Conservation (phyloP, 768 basidiomycete genomes). For the Amanita polypyramis region DNA sequence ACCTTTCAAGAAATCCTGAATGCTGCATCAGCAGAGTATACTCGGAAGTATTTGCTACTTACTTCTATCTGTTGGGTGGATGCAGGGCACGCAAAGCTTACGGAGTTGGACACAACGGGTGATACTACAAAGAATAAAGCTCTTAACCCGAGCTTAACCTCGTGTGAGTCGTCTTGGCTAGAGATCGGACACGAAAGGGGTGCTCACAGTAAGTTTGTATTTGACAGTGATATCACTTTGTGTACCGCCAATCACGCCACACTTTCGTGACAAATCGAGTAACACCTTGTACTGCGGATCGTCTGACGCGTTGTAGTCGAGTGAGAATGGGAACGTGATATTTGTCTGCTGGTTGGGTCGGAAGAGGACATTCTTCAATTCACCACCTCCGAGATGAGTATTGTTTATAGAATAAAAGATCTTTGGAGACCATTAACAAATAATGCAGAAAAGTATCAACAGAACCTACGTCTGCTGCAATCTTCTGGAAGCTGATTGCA, state of each 20-base stretch:
- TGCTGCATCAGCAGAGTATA: background rate
- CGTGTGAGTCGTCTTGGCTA: background rate
- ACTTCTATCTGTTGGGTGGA: conserved; percentile 12
- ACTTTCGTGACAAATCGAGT: conserved; percentile 51
- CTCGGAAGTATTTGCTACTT: conserved; percentile 1
- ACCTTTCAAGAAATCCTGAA: conserved; percentile 2
- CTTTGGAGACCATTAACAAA: conserved; percentile 22
- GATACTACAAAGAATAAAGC: conserved; percentile 57
- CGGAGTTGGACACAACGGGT: conserved; percentile 51
- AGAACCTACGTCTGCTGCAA: conserved; percentile 45
- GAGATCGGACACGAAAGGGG: background rate
- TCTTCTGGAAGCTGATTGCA: conserved; percentile 49
- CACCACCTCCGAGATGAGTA: conserved; percentile 57
- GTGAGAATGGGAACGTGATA: conserved; percentile 67
- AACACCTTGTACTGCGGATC: conserved; percentile 48
- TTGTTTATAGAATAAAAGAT: conserved; percentile 70
- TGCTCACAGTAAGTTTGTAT: conserved; percentile 56
- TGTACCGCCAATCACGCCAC: conserved; percentile 37
- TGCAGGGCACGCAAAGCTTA: conserved; percentile 60
- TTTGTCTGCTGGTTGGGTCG: conserved; percentile 44
- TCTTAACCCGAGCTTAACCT: conserved; percentile 45
- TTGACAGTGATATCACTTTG: conserved; percentile 43
- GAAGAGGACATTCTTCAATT: conserved; percentile 33
- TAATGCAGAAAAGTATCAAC: background rate
- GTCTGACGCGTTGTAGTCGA: conserved; percentile 44